Conservation (phyloP, 169 alveolate species). For the Theileria orientalis region DNA sequence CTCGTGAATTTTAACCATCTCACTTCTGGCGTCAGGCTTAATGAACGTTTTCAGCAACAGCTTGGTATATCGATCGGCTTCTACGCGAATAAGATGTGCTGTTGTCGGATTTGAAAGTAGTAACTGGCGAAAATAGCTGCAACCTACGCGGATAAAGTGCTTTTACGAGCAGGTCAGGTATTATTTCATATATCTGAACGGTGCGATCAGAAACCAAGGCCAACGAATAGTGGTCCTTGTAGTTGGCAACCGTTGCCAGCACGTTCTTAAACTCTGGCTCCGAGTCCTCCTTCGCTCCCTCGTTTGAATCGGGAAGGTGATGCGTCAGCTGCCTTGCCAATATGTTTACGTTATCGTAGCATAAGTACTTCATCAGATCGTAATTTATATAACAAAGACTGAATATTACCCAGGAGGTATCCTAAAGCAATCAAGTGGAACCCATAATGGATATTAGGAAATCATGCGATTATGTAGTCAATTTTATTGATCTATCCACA, state of each 20-base stretch:
- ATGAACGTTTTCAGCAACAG: background rate
- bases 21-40: background rate
- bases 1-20: background rate
- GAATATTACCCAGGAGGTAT: background rate
- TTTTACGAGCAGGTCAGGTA: background rate
- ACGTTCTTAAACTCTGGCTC: background rate
- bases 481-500: too few relatives aligned
- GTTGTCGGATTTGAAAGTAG: background rate
- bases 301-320: background rate
- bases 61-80: background rate
- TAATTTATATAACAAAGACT: background rate
- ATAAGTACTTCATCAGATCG: background rate
- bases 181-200: background rate
- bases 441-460: too few relatives aligned
- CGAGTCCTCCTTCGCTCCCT: background rate
- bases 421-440: too few relatives aligned
- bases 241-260: background rate
- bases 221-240: background rate
- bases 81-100: background rate
- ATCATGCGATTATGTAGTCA: too few relatives aligned
- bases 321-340: background rate
- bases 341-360: background rate
- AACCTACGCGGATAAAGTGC: background rate
- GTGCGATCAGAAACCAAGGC: background rate
- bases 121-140: too few relatives aligned